Percentiles rank a stretch among this genome's conserved stretches.
phyloP scores from a whole-genome alignment of 176 grass and related monocot species.

The Oryza glaberrima region DNA sequence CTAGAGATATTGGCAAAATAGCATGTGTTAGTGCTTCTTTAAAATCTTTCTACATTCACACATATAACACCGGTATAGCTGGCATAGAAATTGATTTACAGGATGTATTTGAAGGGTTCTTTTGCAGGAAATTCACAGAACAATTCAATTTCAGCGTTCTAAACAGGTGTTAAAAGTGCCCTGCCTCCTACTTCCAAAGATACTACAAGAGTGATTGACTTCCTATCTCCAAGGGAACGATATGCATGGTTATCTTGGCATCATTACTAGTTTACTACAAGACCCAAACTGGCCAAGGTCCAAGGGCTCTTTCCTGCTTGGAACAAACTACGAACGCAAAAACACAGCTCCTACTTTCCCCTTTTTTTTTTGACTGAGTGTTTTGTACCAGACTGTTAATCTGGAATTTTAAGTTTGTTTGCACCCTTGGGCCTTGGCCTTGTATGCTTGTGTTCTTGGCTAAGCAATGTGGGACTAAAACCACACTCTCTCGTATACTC shows the following conservation, averaged over 20 bases:
- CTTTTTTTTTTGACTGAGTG: neutral
- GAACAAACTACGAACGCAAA: neutral
- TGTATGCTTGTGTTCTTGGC: neutral
- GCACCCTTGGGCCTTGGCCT: neutral
- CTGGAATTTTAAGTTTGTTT: neutral
- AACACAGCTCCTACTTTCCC: neutral
- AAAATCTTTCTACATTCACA: no score
- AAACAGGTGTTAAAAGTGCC: no score
- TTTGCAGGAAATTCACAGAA: no score
- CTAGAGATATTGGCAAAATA: conserved; percentile 19
- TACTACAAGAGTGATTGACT: no score
- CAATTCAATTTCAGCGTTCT: no score
- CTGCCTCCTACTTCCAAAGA: no score
- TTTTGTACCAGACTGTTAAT: neutral
- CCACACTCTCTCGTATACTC: no score
- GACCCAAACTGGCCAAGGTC: neutral
- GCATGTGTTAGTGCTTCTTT: neutral
- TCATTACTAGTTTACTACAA: neutral
- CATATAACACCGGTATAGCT: no score
- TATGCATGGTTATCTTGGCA: neutral
- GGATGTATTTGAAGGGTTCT: no score
- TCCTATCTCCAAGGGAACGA: no score
- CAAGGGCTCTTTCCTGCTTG: neutral
- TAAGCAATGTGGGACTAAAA: neutral
- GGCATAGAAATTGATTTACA: neutral